Evolutionary conservation across 2,329 filamentous ascomycete genomes (phyloP), one percentile per base, ranked within the genome.

Genomic region (Aspergillus sp.): DNA sequence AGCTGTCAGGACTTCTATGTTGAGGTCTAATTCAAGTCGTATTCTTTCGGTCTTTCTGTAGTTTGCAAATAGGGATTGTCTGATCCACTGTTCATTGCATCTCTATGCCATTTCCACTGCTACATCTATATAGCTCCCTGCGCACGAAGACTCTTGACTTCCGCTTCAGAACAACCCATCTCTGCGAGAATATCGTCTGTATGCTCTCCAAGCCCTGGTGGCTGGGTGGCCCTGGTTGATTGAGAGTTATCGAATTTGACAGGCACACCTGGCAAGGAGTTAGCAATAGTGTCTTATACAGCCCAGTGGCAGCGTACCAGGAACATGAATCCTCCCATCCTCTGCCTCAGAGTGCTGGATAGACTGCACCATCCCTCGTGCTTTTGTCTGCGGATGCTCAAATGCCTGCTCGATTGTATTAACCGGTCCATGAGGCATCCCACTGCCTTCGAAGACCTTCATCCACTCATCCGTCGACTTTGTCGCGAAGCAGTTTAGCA

Each of bases 391-490:
- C 5, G 77, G 76, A 61, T 80, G 79, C 6, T 68, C 62, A 58
- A 81, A 80, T 0, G 75, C 77, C 27, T 67, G 65, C 58, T 80
- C 70, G 41, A 81, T 74, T 2, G 67, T 77, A 59, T 81, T 82
- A 39, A 81, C 77, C 1, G 78, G 63, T 0, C 73, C 79, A 68
- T 80, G 78, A 0, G 80, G 76, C 62, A 82, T 68, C 2, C 77
- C 77, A 24, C 72, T 78, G 0, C 73, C 74, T 19, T 78, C 75
- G 50, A 82, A 75, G 0, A 70, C 62, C 1, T 49, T 31, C 6
- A 76, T 56, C 78, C 77, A 80, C 43, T 79, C 74, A 1, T 70
- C 63, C 0, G 74, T 78, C 4, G 75, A 73, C 61, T 73, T 76
- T 8, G 53, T 52, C 17, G 57, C 58, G 53, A 80, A 74, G 3